Percentiles rank a stretch among this genome's conserved stretches.
Conservation (phyloP, 257 asterid genomes). For the Rehmannia glutinosa region DNA sequence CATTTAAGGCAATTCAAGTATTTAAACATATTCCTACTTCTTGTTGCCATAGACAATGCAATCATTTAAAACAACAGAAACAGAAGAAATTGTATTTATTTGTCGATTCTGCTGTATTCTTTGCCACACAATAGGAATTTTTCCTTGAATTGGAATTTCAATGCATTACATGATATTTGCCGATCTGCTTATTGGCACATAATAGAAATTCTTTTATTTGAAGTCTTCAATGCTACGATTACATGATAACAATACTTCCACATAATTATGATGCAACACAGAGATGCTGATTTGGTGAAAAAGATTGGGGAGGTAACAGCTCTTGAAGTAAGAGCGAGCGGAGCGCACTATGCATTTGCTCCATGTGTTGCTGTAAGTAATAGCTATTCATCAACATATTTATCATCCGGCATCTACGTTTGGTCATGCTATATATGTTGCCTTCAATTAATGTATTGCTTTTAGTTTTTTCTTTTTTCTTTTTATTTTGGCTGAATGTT, state of each 20-base stretch:
- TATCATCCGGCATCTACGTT: slow-evolving; percentile 1
- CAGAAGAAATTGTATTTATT: not conserved
- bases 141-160: no score
- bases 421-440: not conserved
- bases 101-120: not conserved
- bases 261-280: slow-evolving; percentile 12
- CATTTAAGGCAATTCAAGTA: not conserved
- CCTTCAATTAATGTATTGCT: not conserved
- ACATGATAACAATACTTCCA: not conserved
- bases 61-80: not conserved
- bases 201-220: not conserved
- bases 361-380: slow-evolving; percentile 98
- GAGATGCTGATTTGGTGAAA: slow-evolving; percentile 61
- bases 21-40: not conserved
- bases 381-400: not conserved
- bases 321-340: slow-evolving; percentile 92
- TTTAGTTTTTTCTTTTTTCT: not conserved
- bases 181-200: slow-evolving; percentile 1
- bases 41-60: no score
- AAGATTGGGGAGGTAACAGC: slow-evolving; percentile 91
- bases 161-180: no score
- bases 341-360: slow-evolving; percentile 86
- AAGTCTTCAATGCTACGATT: slow-evolving; percentile 14
- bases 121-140: no score
- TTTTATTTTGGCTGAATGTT: no score